phyloP scores from a whole-genome alignment of 202 grass and related monocot species.

The Panicum hallii region DNA sequence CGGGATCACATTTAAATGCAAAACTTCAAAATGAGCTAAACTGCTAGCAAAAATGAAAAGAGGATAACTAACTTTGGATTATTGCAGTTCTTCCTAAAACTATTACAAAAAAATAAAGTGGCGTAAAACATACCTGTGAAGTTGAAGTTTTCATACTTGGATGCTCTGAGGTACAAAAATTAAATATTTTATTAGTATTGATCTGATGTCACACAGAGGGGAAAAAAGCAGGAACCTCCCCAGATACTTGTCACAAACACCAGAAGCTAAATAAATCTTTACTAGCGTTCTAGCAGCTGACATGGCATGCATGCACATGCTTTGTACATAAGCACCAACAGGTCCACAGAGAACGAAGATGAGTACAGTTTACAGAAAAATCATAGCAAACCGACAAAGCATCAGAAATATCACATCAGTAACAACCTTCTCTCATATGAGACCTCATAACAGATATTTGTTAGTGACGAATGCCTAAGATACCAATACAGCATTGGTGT shows the following conservation, averaged over 20 bases:
- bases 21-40: not conserved
- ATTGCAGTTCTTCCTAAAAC: not conserved
- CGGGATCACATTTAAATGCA: not conserved
- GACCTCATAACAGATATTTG: not conserved
- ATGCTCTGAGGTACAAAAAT: not conserved
- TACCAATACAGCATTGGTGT: constrained; percentile 11
- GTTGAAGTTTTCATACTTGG: not conserved
- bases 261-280: not conserved
- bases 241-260: not conserved
- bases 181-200: no score
- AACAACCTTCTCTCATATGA: not conserved
- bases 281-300: not conserved
- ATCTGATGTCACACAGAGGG: not conserved
- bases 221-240: not conserved
- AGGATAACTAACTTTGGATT: not conserved
- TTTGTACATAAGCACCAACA: not conserved
- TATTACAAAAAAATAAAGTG: not conserved
- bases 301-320: not conserved
- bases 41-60: not conserved
- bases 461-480: constrained; percentile 23
- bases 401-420: not conserved
- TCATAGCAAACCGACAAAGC: not conserved
- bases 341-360: not conserved
- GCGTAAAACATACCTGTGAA: not conserved
- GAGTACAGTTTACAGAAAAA: not conserved